Conservation (phyloP, 805 yeast genomes). For the Schizosaccharomyces osmophilus region DNA sequence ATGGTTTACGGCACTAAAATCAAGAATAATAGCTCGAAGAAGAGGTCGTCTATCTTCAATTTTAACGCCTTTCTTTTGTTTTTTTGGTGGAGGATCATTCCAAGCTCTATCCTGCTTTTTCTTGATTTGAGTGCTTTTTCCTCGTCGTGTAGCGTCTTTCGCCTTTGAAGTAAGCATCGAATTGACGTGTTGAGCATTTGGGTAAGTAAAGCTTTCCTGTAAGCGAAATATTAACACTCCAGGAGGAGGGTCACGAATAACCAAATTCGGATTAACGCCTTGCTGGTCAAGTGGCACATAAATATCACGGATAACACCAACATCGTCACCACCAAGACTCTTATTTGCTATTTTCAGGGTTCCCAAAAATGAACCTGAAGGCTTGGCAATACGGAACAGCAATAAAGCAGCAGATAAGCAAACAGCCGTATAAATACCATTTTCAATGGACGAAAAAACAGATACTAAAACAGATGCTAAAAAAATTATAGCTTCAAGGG, state of each 20-base stretch:
- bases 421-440: slow-evolving; percentile 77
- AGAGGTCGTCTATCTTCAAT: slow-evolving; percentile 33
- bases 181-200: slow-evolving; percentile 51
- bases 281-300: slow-evolving; percentile 17
- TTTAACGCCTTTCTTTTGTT: slow-evolving; percentile 9
- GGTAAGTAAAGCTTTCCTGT: slow-evolving; percentile 55
- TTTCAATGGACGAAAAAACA: slow-evolving; percentile 56
- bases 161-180: slow-evolving; percentile 49
- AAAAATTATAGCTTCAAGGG: slow-evolving; percentile 52
- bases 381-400: slow-evolving; percentile 51
- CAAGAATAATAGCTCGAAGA: slow-evolving; percentile 50
- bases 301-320: slow-evolving; percentile 3
- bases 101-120: slow-evolving; percentile 49
- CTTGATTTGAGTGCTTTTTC: slow-evolving; percentile 18
- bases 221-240: slow-evolving; percentile 75
- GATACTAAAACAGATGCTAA: slow-evolving; percentile 48
- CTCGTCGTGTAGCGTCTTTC: slow-evolving; percentile 34
- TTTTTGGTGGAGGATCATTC: slow-evolving; percentile 61
- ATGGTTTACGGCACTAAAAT: slow-evolving; percentile 52
- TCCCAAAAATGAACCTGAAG: slow-evolving; percentile 66
- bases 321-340: not conserved
- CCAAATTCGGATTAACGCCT: slow-evolving; percentile 30
- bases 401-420: slow-evolving; percentile 58
- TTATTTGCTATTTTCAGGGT: slow-evolving; percentile 18
- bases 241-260: slow-evolving; percentile 59